Conservation (phyloP, 2,329 filamentous ascomycete genomes). For the Zelopaecilomyces penicillatus region DNA sequence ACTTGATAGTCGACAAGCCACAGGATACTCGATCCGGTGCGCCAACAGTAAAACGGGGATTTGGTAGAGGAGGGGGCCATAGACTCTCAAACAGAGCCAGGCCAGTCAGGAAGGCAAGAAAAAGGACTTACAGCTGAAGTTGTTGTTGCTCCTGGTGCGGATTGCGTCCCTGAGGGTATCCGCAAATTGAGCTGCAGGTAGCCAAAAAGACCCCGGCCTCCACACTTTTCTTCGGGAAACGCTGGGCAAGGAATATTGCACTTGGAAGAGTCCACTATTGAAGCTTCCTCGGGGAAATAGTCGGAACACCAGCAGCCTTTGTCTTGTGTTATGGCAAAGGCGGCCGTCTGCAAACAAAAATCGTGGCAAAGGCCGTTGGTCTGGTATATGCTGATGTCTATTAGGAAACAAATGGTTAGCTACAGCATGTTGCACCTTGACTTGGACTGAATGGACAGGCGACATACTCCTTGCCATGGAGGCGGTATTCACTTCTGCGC, state of each 20-base stretch:
- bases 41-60: too few species aligned
- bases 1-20: too few species aligned
- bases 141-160: slow-evolving; percentile 13
- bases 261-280: slow-evolving; percentile 29
- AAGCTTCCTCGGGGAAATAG: slow-evolving; percentile 45
- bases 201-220: slow-evolving; percentile 51
- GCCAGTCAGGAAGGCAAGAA: background rate
- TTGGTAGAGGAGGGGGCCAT: too few species aligned
- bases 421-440: background rate
- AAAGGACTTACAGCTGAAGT: slow-evolving; percentile 7
- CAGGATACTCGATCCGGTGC: too few species aligned
- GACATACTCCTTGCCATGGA: slow-evolving; percentile 23
- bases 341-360: slow-evolving; percentile 48
- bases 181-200: slow-evolving; percentile 51
- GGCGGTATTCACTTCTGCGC: slow-evolving; percentile 30
- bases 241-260: slow-evolving; percentile 59
- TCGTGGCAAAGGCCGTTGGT: slow-evolving; percentile 61
- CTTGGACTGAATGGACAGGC: background rate
- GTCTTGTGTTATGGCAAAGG: slow-evolving; percentile 60
- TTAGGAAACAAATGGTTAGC: slow-evolving; percentile 1
- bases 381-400: slow-evolving; percentile 51
- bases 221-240: slow-evolving; percentile 59
- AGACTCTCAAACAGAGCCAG: slow-evolving; percentile 1
- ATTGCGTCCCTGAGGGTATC: slow-evolving; percentile 48
- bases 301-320: slow-evolving; percentile 69